These are phyloP conservation scores for Blastobotrys peoriensis DNA, from an alignment of 805 yeast genomes.

Conservation along the genomic window DNA sequence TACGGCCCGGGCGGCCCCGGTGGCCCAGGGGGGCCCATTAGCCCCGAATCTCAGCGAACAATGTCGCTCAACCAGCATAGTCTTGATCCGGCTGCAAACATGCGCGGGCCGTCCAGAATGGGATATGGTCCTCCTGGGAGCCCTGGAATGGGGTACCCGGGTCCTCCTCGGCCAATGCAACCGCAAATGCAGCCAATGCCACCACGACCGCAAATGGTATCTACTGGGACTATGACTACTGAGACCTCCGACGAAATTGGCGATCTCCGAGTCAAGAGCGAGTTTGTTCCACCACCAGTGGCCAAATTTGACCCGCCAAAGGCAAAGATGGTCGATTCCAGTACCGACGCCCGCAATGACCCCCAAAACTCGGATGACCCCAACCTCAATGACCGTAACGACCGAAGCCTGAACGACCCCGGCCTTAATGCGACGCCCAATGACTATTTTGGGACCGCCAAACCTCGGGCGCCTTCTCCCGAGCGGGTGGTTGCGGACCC, in stretches of 20 bases:
- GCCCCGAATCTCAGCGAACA: background rate
- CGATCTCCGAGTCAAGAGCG: conserved; percentile 3
- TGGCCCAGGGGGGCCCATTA: background rate
- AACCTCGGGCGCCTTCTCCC: too few species aligned
- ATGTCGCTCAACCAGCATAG: background rate
- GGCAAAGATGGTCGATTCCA: background rate
- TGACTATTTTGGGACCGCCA: too few species aligned
- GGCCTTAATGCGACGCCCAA: too few species aligned
- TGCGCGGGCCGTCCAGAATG: background rate
- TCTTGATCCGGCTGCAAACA: background rate
- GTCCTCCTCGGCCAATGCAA: conserved; percentile 4
- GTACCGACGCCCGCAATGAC: background rate
- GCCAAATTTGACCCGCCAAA: background rate
- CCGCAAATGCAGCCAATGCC: conserved; percentile 17
- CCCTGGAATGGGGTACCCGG: background rate
- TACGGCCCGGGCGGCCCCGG: background rate
- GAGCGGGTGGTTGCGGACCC: background rate
- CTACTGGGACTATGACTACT: conserved; percentile 17
- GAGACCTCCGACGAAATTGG: conserved; percentile 4
- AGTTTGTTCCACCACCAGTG: conserved; percentile 1
- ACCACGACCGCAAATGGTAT: conserved; percentile 10
- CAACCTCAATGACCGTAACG: too few species aligned
- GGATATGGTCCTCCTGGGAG: conserved; percentile 7
- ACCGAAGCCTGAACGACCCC: too few species aligned
- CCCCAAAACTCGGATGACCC: too few species aligned